A percentile compares a stretch with the other conserved stretches of the same genome.
Evolutionary conservation across 441 rosid species (phyloP).

Genomic region (Populus hybrid): DNA sequence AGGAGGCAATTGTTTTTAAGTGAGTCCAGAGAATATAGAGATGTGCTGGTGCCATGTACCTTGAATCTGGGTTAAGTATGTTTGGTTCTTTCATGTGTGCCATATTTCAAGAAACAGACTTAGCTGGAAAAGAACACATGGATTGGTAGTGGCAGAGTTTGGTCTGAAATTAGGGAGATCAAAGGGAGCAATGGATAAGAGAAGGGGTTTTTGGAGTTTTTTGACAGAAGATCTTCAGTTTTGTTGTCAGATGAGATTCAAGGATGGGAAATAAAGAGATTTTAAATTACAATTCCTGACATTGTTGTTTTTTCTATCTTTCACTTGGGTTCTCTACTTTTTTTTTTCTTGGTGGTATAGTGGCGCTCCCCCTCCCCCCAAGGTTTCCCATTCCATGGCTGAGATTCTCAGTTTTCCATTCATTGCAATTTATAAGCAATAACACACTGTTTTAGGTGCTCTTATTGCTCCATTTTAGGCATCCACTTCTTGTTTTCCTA

Average conservation of each 20-base stretch:
- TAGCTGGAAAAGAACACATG: conserved; percentile 50
- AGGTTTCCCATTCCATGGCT: conserved; percentile 9
- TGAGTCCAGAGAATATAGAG: conserved; percentile 52
- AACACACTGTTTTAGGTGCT: background rate
- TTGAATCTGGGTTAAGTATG: conserved; percentile 44
- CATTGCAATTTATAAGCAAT: background rate
- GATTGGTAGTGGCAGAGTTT: conserved; percentile 34
- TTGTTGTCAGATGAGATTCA: conserved; percentile 43
- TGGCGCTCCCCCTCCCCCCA: background rate
- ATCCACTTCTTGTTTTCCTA: background rate
- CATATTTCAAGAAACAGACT: conserved; percentile 38
- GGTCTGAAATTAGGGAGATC: conserved; percentile 40
- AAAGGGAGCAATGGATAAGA: conserved; percentile 44
- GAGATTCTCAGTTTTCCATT: background rate
- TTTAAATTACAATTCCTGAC: conserved; percentile 36
- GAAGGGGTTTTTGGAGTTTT: conserved; percentile 23
- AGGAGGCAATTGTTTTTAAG: conserved; percentile 46
- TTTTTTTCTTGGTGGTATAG: background rate
- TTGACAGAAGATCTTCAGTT: conserved; percentile 43
- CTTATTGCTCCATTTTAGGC: background rate
- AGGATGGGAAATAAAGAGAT: conserved; percentile 30
- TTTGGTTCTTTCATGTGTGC: conserved; percentile 32
- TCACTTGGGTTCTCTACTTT: conserved; percentile 6
- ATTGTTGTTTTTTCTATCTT: conserved; percentile 27
- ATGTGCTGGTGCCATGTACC: conserved; percentile 44